Conservation (phyloP, 208 protist species). For the Angomonas ambiguus region DNA sequence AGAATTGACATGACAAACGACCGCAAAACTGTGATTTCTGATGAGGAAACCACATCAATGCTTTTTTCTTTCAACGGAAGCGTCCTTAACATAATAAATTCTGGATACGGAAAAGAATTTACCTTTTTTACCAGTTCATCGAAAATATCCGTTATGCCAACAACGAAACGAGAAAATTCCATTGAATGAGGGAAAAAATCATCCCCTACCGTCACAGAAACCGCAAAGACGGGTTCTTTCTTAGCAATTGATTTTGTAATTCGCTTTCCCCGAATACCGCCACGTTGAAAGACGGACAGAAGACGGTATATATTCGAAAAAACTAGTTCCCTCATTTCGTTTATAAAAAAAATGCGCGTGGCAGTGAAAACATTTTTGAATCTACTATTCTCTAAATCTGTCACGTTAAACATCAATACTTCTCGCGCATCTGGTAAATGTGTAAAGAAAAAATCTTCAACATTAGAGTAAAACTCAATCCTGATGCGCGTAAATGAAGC, state of each 20-base stretch:
- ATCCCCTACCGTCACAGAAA: slow-evolving; percentile 49
- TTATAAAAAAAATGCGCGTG: slow-evolving; percentile 71
- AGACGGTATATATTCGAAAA: slow-evolving; percentile 50
- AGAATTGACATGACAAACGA: slow-evolving; percentile 28
- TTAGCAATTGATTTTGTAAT: slow-evolving; percentile 28
- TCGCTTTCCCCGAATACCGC: slow-evolving; percentile 14
- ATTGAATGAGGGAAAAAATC: slow-evolving; percentile 51
- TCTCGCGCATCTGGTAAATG: slow-evolving; percentile 28
- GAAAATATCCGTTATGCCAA: slow-evolving; percentile 67
- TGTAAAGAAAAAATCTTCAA: slow-evolving; percentile 72
- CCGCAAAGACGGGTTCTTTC: slow-evolving; percentile 36
- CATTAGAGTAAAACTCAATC: slow-evolving; percentile 78
- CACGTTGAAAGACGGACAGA: slow-evolving; percentile 50
- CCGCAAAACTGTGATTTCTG: slow-evolving; percentile 36
- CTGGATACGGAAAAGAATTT: slow-evolving; percentile 56
- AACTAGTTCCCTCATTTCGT: slow-evolving; percentile 44
- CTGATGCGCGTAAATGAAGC: slow-evolving; percentile 67
- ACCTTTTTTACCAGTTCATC: slow-evolving; percentile 41
- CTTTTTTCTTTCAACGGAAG: slow-evolving; percentile 36
- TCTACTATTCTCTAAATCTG: slow-evolving; percentile 33
- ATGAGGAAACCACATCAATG: slow-evolving; percentile 26
- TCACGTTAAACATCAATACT: slow-evolving; percentile 32
- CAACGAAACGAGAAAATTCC: slow-evolving; percentile 46
- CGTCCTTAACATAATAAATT: slow-evolving; percentile 56
- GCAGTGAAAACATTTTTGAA: slow-evolving; percentile 60